Base-by-base conservation (phyloP, 2,329 filamentous ascomycete genomes). In the Botrytis byssoidea region DNA sequence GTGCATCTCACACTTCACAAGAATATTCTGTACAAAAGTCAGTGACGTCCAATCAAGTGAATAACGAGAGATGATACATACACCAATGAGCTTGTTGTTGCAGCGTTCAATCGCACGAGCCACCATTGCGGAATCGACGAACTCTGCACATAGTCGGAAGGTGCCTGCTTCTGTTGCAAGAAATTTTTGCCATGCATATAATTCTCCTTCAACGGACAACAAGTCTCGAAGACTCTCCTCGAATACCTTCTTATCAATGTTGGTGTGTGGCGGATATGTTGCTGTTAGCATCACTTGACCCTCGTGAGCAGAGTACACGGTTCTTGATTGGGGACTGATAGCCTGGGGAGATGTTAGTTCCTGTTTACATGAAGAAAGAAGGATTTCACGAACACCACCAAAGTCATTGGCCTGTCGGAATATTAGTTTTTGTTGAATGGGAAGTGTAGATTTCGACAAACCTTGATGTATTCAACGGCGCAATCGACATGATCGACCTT, bases 211-310 rank as follows among this genome's bases (percentile, higher is more conserved):
- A 0, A 79, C 77, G 25, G 84, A 81, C 5, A 90, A 80, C 22
- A 86, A 77, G 5, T 79, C 80, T 61, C 82, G 81, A 6, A 87
- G 74, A n/a, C 82, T 80, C 2, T 83, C 77, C 70, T 87, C 84
- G 8, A 81, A 83, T 67, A 64, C 81, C 73, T 67, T 77, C 74
- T 42, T 76, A 44, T 70, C 81, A 72, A 60, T 73, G 71, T 68
- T 78, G 42, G 74, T 73, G 9, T 48, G 42, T 29, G 75, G 63
- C 22, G 79, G 80, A 71, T 79, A 80, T 63, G 84, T 83, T 37
- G 87, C 85, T n/a, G 84, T 85, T 18, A 90, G 79, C 73, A 85
- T 82, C 57, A 90, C 79, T 78, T 90, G 87, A 29, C 87, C 89
- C 81, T 90, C 88, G 75, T 87, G 85, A 66, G 85, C 81, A 29